Conservation (phyloP, 148 eudicot species). For the Salicornia ramosissima region DNA sequence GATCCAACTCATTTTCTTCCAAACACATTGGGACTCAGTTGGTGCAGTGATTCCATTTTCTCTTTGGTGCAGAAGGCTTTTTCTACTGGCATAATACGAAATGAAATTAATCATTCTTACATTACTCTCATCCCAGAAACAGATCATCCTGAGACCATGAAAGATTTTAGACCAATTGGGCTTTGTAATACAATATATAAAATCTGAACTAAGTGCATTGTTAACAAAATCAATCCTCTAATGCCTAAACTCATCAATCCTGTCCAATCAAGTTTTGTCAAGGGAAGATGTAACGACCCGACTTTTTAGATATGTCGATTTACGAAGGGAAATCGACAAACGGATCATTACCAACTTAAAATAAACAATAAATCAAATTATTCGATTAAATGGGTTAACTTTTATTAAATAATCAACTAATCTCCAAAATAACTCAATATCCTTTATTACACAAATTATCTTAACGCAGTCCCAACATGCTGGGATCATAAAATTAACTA, state of each 20-base stretch:
- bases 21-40: no score
- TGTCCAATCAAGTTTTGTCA: neutral
- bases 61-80: neutral
- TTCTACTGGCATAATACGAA: neutral
- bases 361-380: no score
- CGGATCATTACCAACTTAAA: no score
- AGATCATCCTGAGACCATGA: neutral
- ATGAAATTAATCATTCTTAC: neutral
- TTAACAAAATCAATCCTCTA: neutral
- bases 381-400: no score
- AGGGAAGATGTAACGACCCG: no score
- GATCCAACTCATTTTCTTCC: neutral
- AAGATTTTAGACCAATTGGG: neutral
- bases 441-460: no score
- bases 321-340: no score
- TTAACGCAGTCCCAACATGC: no score
- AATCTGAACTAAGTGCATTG: neutral
- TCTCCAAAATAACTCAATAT: no score
- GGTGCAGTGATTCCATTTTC: neutral
- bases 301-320: no score
- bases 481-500: no score
- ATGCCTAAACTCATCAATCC: neutral
- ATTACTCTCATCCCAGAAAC: neutral
- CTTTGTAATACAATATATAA: neutral
- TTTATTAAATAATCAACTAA: no score